phyloP scores from a whole-genome alignment of 768 basidiomycete genomes.

The Boletus sp. region DNA sequence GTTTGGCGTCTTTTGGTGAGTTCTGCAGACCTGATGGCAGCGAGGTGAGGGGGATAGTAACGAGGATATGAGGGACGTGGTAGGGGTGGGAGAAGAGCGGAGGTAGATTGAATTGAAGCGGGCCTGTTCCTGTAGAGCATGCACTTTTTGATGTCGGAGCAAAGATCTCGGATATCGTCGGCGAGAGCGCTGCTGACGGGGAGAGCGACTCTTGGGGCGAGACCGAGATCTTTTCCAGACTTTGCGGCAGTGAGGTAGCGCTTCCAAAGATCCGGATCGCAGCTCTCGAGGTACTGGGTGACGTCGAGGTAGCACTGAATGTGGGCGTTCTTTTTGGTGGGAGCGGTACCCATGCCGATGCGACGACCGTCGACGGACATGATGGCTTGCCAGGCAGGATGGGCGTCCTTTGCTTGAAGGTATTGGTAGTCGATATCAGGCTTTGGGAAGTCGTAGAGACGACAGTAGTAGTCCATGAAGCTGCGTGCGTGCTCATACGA shows the following conservation, averaged over 20 bases:
- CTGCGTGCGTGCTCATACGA: slow-evolving; percentile 70
- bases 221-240: slow-evolving; percentile 63
- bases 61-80: slow-evolving; percentile 22
- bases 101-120: slow-evolving; percentile 18
- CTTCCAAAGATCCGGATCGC: slow-evolving; percentile 79
- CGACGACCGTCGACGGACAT: slow-evolving; percentile 74
- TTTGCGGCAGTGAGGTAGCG: slow-evolving; percentile 59
- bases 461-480: slow-evolving; percentile 96
- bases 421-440: slow-evolving; percentile 64
- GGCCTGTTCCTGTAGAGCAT: slow-evolving; percentile 66
- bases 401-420: slow-evolving; percentile 17
- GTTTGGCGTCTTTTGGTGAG: slow-evolving; percentile 51
- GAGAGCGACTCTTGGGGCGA: slow-evolving; percentile 69
- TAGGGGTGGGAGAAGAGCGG: neutral
- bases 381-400: slow-evolving; percentile 60
- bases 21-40: slow-evolving; percentile 52
- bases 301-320: slow-evolving; percentile 83
- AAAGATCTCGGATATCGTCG: slow-evolving; percentile 69
- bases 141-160: slow-evolving; percentile 60
- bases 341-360: slow-evolving; percentile 75
- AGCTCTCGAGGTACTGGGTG: slow-evolving; percentile 78
- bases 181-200: slow-evolving; percentile 60
- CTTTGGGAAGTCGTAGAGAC: slow-evolving; percentile 66
- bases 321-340: slow-evolving; percentile 68
- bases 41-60: slow-evolving; percentile 29